Evolutionary conservation across 768 basidiomycete genomes (phyloP).

Genomic region (Baorangia bicolor): DNA sequence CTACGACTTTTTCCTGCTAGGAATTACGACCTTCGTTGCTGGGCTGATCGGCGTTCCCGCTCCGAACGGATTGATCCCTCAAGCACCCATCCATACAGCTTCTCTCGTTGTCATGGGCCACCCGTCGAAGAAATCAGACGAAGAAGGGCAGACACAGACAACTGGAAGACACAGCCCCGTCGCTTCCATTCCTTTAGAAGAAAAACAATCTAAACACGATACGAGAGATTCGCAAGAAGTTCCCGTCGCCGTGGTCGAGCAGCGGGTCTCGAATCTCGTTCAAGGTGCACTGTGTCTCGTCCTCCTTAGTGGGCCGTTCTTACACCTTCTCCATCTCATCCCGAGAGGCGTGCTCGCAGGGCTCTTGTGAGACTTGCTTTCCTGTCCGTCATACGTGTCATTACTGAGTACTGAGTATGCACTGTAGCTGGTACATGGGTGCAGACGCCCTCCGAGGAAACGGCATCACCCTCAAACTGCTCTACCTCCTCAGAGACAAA

Average conservation of each 20-base stretch:
- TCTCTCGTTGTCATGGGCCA: slow-evolving; percentile 72
- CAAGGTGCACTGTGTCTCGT: slow-evolving; percentile 81
- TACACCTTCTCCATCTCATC: slow-evolving; percentile 76
- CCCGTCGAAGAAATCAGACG: slow-evolving; percentile 38
- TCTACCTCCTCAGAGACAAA: slow-evolving; percentile 77
- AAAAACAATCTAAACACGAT: slow-evolving; percentile 21
- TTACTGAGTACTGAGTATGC: neutral
- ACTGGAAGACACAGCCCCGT: neutral
- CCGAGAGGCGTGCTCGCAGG: slow-evolving; percentile 84
- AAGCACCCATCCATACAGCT: slow-evolving; percentile 91
- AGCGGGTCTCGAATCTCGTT: slow-evolving; percentile 87
- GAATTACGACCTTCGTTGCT: slow-evolving; percentile 85
- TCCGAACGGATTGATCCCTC: slow-evolving; percentile 81
- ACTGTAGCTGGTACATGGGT: slow-evolving; percentile 86
- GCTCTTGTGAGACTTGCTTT: slow-evolving; percentile 59
- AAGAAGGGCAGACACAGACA: slow-evolving; percentile 29
- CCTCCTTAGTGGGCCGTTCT: slow-evolving; percentile 76
- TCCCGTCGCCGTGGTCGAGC: slow-evolving; percentile 81
- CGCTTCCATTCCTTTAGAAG: slow-evolving; percentile 13
- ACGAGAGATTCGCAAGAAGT: slow-evolving; percentile 42
- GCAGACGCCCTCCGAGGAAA: slow-evolving; percentile 76
- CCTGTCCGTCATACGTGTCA: neutral
- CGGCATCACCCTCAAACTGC: slow-evolving; percentile 78
- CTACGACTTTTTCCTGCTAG: slow-evolving; percentile 88
- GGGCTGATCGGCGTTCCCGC: slow-evolving; percentile 86